Percentiles rank a stretch among this genome's conserved stretches.
These are phyloP conservation scores for Hypoxylon crocopeplum DNA, from an alignment of 495 filamentous ascomycete genomes.

Conservation along the genomic window DNA sequence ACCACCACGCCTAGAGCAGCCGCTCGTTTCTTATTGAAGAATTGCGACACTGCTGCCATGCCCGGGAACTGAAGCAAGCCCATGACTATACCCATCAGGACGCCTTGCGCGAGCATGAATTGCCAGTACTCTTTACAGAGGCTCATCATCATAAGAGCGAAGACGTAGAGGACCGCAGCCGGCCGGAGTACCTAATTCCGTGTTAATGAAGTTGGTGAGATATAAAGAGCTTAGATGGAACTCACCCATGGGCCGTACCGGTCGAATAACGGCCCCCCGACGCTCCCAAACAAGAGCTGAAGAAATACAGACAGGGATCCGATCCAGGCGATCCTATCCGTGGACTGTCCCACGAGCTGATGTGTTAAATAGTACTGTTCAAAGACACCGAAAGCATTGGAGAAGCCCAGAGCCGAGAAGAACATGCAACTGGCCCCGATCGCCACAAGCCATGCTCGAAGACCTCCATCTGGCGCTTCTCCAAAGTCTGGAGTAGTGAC, in stretches of 20 bases:
- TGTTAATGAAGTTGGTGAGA: conserved; percentile 1
- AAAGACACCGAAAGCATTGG: conserved; percentile 70
- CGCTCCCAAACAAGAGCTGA: conserved; percentile 52
- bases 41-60: conserved; percentile 59
- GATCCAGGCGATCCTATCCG: conserved; percentile 67
- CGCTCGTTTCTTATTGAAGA: conserved; percentile 61
- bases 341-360: conserved; percentile 53
- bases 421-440: conserved; percentile 40
- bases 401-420: conserved; percentile 65
- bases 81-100: conserved; percentile 60
- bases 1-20: conserved; percentile 62
- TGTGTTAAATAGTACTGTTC: conserved; percentile 64
- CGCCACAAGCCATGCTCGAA: conserved; percentile 45
- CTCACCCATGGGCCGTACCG: conserved; percentile 54
- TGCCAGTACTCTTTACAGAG: conserved; percentile 66
- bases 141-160: conserved; percentile 62
- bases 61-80: conserved; percentile 59
- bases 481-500: not conserved
- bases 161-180: conserved; percentile 45
- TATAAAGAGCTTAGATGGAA: not conserved
- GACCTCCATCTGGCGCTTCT: conserved; percentile 44
- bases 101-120: conserved; percentile 66
- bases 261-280: conserved; percentile 61
- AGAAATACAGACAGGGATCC: conserved; percentile 60
- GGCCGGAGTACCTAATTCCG: conserved; percentile 48